Evolutionary conservation across 2,329 filamentous ascomycete species (phyloP), one percentile per base, ranked within the genome.

Genomic region (Colletotrichum gigasporum): DNA sequence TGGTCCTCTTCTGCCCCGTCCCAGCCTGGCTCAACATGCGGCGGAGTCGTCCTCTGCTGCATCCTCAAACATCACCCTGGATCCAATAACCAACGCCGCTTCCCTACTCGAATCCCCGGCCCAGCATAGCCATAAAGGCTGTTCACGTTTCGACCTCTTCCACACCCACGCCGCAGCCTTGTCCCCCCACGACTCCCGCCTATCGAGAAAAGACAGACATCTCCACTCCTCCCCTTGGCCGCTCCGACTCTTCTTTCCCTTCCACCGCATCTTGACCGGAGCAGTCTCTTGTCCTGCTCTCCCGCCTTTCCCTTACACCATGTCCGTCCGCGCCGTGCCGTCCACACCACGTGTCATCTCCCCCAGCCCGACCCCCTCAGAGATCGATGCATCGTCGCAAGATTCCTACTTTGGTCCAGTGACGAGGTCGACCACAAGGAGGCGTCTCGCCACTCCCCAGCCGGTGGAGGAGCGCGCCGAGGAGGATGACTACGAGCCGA

Each of bases 291-390:
- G 79, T 48, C 82, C 88, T 62, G 80, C 82, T 39, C 83, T 92
- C 2, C 88, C 89, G 47, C 85, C 86, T 37, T 91, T 91, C 65
- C 77, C 80, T 8, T 80, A 78, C 75, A 73, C 75, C 72, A 87
- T 90, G 81, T 83, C 78, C 54, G 81, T 86, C 65, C 77, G 76
- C 68, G 81, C 83, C 70, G 82, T 96, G 62, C 94, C 94, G 61
- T 86, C 86, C 61, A 96, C 91, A 60, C 94, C 94, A 72, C 90
- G 93, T 73, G 92, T 97, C 70, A 96, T 96, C 70, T 96, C 93
- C 11, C 94, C 94, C 39, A 96, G 93, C 58, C 94, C 94, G 39
- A 90, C 91, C 2, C 88, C 88, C 1, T 90, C 88, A 20, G 88
- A 90, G 61, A 75, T 75, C 30, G 80, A 83, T 41, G 78, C 80